Percentiles rank a stretch among this genome's conserved stretches.
Evolutionary conservation across 2,329 filamentous ascomycete genomes (phyloP).

Genomic region (Nigrospora sphaerica): DNA sequence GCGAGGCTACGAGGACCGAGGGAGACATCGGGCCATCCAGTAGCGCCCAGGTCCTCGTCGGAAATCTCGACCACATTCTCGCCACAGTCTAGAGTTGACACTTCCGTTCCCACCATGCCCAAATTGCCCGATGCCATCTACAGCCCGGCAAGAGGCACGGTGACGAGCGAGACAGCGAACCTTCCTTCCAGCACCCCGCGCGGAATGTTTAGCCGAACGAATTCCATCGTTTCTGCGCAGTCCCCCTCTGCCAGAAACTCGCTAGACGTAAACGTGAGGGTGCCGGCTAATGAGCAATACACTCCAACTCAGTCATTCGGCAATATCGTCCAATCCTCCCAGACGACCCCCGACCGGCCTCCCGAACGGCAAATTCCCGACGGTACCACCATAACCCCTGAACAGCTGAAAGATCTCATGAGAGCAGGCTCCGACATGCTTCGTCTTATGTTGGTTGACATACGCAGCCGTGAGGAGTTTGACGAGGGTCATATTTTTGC

Average conservation of each 20-base stretch:
- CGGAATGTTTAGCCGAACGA: constrained; percentile 54
- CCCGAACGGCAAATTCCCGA: constrained; percentile 31
- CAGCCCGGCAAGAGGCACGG: constrained; percentile 66
- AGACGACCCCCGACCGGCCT: constrained; percentile 10
- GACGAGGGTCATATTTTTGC: constrained; percentile 86
- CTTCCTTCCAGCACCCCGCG: constrained; percentile 59
- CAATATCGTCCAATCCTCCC: neutral
- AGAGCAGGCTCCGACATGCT: constrained; percentile 42
- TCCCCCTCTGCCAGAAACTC: constrained; percentile 17
- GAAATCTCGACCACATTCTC: neutral
- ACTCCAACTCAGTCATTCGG: constrained; percentile 20
- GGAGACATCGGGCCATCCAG: constrained; percentile 35
- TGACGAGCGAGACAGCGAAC: constrained; percentile 57
- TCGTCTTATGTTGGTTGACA: constrained; percentile 76
- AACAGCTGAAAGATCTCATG: constrained; percentile 66
- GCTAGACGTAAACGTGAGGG: constrained; percentile 17
- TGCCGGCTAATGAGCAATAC: constrained; percentile 25
- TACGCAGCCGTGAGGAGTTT: constrained; percentile 72
- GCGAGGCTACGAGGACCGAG: constrained; percentile 43
- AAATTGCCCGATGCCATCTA: constrained; percentile 71
- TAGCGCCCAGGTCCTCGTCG: constrained; percentile 32
- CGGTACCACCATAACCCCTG: constrained; percentile 54
- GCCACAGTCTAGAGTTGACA: constrained; percentile 35
- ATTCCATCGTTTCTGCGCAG: constrained; percentile 38
- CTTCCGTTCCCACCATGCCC: constrained; percentile 51